These are phyloP conservation scores for Debaryomyces castellii DNA, from an alignment of 805 yeast species.

Conservation along the genomic window DNA sequence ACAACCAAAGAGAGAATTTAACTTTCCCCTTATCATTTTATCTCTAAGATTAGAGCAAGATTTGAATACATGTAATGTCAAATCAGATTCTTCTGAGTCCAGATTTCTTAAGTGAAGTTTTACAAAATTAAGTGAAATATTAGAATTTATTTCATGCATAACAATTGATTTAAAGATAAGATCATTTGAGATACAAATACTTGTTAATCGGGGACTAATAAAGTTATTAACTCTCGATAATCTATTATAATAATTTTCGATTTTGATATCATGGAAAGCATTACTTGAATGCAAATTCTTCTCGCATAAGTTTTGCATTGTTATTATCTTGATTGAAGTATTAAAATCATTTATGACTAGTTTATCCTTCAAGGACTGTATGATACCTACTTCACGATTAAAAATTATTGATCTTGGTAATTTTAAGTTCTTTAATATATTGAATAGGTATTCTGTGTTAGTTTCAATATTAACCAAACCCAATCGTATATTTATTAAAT, in stretches of 20 bases:
- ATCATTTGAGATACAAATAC: not conserved
- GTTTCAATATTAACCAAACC: not conserved
- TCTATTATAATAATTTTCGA: not conserved
- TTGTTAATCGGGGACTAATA: not conserved
- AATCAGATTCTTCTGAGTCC: not conserved
- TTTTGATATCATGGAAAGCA: not conserved
- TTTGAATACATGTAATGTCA: not conserved
- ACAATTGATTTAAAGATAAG: not conserved
- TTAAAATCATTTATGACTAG: not conserved
- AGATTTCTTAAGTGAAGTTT: not conserved
- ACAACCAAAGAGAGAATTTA: conserved; percentile 2
- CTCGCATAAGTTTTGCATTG: not conserved
- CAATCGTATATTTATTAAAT: not conserved
- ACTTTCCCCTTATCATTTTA: not conserved
- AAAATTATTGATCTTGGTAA: not conserved
- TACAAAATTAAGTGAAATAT: not conserved
- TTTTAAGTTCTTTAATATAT: not conserved
- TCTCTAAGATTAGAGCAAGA: not conserved
- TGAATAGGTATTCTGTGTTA: not conserved
- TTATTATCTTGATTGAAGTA: not conserved
- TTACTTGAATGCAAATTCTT: not conserved
- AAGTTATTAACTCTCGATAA: not conserved
- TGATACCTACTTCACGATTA: not conserved
- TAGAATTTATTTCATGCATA: not conserved
- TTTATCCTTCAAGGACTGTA: not conserved